A percentile compares a stretch with the other conserved stretches of the same genome.
Conservation (phyloP, 2,329 filamentous ascomycete species). For the Ilyonectria sp. region DNA sequence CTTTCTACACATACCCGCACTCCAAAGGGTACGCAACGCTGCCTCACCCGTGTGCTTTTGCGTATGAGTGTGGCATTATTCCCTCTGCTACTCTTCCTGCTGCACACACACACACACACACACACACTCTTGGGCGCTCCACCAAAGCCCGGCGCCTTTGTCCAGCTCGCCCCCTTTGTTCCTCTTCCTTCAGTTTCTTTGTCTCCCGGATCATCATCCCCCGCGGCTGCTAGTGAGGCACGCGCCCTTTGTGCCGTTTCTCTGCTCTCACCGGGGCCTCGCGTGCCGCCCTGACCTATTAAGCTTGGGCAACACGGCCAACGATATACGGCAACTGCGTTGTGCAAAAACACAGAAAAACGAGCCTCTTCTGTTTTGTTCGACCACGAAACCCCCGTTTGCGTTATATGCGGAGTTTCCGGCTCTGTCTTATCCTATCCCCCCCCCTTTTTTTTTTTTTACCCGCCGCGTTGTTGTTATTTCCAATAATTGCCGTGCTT, state of each 20-base stretch:
- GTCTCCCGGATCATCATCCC: background rate
- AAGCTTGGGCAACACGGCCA: background rate
- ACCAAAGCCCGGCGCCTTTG: too few relatives aligned
- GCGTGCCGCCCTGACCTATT: background rate
- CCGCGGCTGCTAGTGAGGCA: background rate
- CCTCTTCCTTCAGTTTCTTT: background rate
- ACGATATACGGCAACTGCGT: background rate
- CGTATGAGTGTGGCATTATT: background rate
- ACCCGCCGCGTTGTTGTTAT: slow-evolving; percentile 22
- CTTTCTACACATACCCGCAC: slow-evolving; percentile 10
- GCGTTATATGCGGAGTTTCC: background rate
- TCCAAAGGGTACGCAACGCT: background rate
- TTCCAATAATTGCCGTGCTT: slow-evolving; percentile 27
- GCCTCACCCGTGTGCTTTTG: background rate
- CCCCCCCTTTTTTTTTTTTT: background rate
- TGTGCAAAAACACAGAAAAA: background rate
- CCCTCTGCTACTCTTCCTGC: background rate
- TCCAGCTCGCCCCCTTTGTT: background rate
- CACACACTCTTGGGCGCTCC: background rate
- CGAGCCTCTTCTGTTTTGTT: slow-evolving; percentile 30
- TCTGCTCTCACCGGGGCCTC: background rate
- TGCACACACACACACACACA: too few relatives aligned
- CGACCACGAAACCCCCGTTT: slow-evolving; percentile 9
- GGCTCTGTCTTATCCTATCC: background rate
- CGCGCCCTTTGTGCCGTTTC: background rate